These are phyloP conservation scores for Podospora anserina DNA, from an alignment of 495 filamentous ascomycete species.

Conservation along the genomic window DNA sequence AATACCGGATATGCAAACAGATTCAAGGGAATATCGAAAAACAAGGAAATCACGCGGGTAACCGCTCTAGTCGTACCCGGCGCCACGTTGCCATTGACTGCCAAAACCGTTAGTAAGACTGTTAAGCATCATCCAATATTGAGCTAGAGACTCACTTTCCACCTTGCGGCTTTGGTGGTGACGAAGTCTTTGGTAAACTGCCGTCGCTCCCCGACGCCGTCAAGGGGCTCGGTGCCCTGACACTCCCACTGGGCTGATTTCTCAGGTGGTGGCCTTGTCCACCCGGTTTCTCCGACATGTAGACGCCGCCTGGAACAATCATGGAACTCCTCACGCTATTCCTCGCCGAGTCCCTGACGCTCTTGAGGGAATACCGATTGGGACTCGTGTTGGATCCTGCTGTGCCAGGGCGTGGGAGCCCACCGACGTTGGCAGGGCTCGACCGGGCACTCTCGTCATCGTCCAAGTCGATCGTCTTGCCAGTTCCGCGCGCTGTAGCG, in stretches of 20 bases:
- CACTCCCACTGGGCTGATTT: slow-evolving; percentile 23
- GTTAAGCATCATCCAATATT: too few species aligned
- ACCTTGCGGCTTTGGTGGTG: slow-evolving; percentile 29
- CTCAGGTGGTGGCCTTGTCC: slow-evolving; percentile 16
- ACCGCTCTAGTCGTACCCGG: slow-evolving; percentile 46
- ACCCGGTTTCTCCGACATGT: slow-evolving; percentile 1
- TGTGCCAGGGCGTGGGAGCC: slow-evolving; percentile 25
- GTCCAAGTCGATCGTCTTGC: slow-evolving; percentile 68
- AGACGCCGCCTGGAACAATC: slow-evolving; percentile 8
- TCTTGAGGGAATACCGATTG: slow-evolving; percentile 16
- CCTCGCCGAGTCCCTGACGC: slow-evolving; percentile 15
- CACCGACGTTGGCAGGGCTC: slow-evolving; percentile 36
- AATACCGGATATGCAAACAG: not conserved
- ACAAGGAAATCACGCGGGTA: not conserved
- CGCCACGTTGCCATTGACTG: slow-evolving; percentile 55
- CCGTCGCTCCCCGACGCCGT: slow-evolving; percentile 14
- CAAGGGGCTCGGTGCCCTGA: slow-evolving; percentile 27
- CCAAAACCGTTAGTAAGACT: slow-evolving; percentile 15
- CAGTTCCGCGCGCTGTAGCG: slow-evolving; percentile 83
- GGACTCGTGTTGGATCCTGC: slow-evolving; percentile 16
- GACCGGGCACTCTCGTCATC: slow-evolving; percentile 69
- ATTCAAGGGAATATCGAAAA: slow-evolving; percentile 6
- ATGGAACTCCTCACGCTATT: slow-evolving; percentile 10
- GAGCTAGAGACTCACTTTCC: slow-evolving; percentile 39
- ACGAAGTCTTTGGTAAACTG: slow-evolving; percentile 13